Evolutionary conservation across 2,329 filamentous ascomycete genomes (phyloP), one percentile per base, ranked within the genome.

Genomic region (Eutypa lata): DNA sequence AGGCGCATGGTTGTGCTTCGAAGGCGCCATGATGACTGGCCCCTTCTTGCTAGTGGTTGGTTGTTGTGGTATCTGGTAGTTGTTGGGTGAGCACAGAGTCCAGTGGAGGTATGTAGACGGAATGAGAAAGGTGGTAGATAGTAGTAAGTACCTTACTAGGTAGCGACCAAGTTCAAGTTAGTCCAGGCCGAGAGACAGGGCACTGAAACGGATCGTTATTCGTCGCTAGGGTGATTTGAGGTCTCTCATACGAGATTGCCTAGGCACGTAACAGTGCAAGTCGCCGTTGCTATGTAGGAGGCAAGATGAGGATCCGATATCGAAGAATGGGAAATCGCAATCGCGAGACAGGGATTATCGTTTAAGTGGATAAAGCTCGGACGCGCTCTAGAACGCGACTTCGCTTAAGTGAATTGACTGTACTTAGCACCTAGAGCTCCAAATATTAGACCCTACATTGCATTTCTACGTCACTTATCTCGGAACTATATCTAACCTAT

Each of bases 1-100:
- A 50, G 79, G 74, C 60, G 67, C 68, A 53, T 68, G 63, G 58
- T 76, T 68, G 70, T 72, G 68, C 60, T 76, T 74, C 11, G 67
- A 65, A 3, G 72, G 71, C 21, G 71, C 68, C 72, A 75, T 74
- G 40, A 33, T 59, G 55, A 16, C 21, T 19, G 52, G 40, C 48
- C n/a, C 50, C 21, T 45, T 35, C n/a, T 18, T 44, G 13, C 28
- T 8, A n/a, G 22, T 19, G 33, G 8, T 40, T 5, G 19, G n/a
- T n/a, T n/a, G n/a, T n/a, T n/a, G n/a, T n/a, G n/a, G n/a, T n/a
- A n/a, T n/a, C n/a, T n/a, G n/a, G n/a, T n/a, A n/a, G n/a, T n/a
- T n/a, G n/a, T n/a, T n/a, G n/a, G n/a, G n/a, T n/a, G n/a, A n/a
- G n/a, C n/a, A n/a, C n/a, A n/a, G n/a, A n/a, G n/a, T n/a, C n/a